phyloP scores from a whole-genome alignment of 495 filamentous ascomycete genomes.

The Hypoxylon intermedium region DNA sequence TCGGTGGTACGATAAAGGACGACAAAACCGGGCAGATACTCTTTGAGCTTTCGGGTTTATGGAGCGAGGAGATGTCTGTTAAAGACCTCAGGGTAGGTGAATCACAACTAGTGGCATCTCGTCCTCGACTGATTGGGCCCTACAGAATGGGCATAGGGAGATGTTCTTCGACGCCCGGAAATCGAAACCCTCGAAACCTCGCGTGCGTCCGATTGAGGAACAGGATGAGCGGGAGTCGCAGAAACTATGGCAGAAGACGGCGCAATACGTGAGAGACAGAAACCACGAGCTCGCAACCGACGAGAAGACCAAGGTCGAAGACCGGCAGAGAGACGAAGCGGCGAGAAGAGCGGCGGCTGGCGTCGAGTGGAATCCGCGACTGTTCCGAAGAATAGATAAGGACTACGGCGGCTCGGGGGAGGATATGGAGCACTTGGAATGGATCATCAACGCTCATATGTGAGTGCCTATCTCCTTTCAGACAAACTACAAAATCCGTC shows the following conservation, averaged over 20 bases:
- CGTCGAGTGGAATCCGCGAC: conserved; percentile 85
- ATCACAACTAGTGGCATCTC: background rate
- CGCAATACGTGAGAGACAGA: conserved; percentile 76
- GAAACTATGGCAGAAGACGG: conserved; percentile 81
- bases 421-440: conserved; percentile 88
- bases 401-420: conserved; percentile 77
- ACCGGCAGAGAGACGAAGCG: conserved; percentile 87
- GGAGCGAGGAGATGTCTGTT: conserved; percentile 93
- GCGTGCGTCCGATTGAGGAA: conserved; percentile 79
- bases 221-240: conserved; percentile 93
- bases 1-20: conserved; percentile 91
- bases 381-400: conserved; percentile 79
- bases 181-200: conserved; percentile 75
- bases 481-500: too few species aligned
- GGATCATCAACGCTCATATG: conserved; percentile 91
- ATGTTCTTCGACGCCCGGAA: conserved; percentile 86
- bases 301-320: conserved; percentile 94
- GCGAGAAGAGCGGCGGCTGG: conserved; percentile 80
- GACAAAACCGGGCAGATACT: conserved; percentile 83
- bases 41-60: conserved; percentile 89
- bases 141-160: conserved; percentile 83
- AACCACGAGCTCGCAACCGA: conserved; percentile 92
- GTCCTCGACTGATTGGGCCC: background rate
- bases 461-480: conserved; percentile 57
- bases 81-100: conserved; percentile 76